Percentiles rank a stretch among this genome's conserved stretches.
Conservation (phyloP, 495 filamentous ascomycete genomes). For the Lasiosphaeris hirsuta region DNA sequence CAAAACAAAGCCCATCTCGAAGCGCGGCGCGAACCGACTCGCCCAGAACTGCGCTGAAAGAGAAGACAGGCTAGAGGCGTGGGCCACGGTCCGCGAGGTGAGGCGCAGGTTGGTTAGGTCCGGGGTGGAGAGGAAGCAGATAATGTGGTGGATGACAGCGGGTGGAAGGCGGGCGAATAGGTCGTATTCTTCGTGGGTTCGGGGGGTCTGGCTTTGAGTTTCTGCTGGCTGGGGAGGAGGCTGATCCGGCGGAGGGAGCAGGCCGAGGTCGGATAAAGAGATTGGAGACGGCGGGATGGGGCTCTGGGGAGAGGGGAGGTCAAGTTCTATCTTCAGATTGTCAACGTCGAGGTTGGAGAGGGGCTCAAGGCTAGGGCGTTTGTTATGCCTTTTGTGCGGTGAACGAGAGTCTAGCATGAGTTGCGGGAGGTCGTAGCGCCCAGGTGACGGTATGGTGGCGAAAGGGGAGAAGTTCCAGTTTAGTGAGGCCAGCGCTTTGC, state of each 20-base stretch:
- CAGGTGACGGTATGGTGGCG: not conserved
- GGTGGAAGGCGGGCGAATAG: slow-evolving; percentile 9
- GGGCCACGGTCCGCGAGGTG: slow-evolving; percentile 6
- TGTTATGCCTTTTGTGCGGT: not conserved
- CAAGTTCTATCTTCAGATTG: not conserved
- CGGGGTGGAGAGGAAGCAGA: not conserved
- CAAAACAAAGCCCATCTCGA: slow-evolving; percentile 21
- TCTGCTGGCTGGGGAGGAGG: not conserved
- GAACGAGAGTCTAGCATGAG: not conserved
- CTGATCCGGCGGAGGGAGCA: too few species aligned
- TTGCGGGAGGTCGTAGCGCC: not conserved
- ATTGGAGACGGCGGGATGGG: not conserved
- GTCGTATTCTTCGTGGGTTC: slow-evolving; percentile 1
- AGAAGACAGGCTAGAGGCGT: not conserved
- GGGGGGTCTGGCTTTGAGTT: not conserved
- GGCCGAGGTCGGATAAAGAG: not conserved
- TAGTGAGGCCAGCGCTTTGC: slow-evolving; percentile 12
- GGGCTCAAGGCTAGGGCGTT: not conserved
- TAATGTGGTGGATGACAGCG: slow-evolving; percentile 8
- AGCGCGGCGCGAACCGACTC: slow-evolving; percentile 16
- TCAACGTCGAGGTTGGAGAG: slow-evolving; percentile 2
- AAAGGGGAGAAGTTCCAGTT: slow-evolving; percentile 16
- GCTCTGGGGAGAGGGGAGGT: not conserved
- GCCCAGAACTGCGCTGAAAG: slow-evolving; percentile 6
- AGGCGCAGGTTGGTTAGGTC: slow-evolving; percentile 15